Conservation (phyloP, 768 basidiomycete genomes). For the Rhizopogon vinicolor region DNA sequence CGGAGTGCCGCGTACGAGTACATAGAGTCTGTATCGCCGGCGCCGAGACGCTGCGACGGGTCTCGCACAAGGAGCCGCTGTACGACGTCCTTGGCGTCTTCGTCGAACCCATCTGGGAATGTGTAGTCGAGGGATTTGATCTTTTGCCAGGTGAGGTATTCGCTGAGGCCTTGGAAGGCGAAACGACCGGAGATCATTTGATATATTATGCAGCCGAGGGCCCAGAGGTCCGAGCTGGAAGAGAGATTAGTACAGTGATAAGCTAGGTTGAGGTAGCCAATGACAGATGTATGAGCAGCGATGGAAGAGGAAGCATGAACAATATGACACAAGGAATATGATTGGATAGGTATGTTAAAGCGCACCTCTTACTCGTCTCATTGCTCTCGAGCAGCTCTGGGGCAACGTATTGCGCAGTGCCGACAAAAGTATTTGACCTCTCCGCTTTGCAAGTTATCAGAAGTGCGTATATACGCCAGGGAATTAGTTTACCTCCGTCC, state of each 20-base stretch:
- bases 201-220: constrained; percentile 89
- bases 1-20: constrained; percentile 46
- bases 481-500: constrained; percentile 39
- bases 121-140: constrained; percentile 85
- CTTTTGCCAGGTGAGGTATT: constrained; percentile 94
- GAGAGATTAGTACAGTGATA: constrained; percentile 1
- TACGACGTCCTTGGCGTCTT: constrained; percentile 76
- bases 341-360: not conserved
- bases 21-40: constrained; percentile 34
- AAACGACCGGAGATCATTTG: constrained; percentile 91
- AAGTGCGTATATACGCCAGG: constrained; percentile 11
- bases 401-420: constrained; percentile 86
- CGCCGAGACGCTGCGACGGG: constrained; percentile 57
- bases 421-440: constrained; percentile 74
- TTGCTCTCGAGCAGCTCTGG: constrained; percentile 77
- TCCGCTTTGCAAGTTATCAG: constrained; percentile 34
- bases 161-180: constrained; percentile 86
- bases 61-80: constrained; percentile 70
- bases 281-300: not conserved
- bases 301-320: not conserved
- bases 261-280: too few relatives aligned
- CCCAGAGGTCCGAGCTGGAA: constrained; percentile 89
- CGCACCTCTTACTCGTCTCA: constrained; percentile 74
- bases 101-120: constrained; percentile 84
- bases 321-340: not conserved